Evolutionary conservation across 768 basidiomycete genomes (phyloP).

Genomic region (Piloderma croceum): DNA sequence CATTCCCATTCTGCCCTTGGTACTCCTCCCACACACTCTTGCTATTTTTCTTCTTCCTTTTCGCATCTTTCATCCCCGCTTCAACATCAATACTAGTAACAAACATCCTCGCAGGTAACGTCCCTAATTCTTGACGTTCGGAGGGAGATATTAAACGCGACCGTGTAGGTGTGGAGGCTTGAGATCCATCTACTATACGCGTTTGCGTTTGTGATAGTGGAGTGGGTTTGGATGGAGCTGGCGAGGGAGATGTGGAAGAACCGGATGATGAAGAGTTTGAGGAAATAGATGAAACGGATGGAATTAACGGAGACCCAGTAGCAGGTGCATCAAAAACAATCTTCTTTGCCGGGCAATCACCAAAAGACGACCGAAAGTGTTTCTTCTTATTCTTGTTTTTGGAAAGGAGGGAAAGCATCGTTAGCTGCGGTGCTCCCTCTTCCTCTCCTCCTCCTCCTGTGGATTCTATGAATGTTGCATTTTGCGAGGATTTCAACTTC

Average conservation of each 20-base stretch:
- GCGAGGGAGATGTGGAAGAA: background rate
- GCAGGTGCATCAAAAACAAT: conserved; percentile 55
- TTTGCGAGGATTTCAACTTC: background rate
- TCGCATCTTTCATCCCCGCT: conserved; percentile 30
- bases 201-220: conserved; percentile 4
- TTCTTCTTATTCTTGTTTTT: conserved; percentile 75
- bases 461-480: too few relatives aligned
- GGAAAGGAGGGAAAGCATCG: conserved; percentile 55
- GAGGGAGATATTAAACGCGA: conserved; percentile 59
- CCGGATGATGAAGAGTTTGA: background rate
- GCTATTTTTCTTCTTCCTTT: conserved; percentile 30
- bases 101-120: conserved; percentile 56
- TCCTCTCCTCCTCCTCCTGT: conserved; percentile 8
- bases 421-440: conserved; percentile 24
- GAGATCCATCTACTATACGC: conserved; percentile 1
- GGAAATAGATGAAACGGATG: background rate
- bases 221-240: conserved; percentile 5
- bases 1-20: too few relatives aligned
- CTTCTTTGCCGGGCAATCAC: conserved; percentile 37
- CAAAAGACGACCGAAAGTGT: conserved; percentile 39
- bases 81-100: conserved; percentile 73
- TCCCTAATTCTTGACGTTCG: conserved; percentile 42
- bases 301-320: conserved; percentile 2
- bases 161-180: conserved; percentile 6
- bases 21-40: background rate